Conservation (phyloP, 2,329 filamentous ascomycete genomes). For the Alternaria sp. region DNA sequence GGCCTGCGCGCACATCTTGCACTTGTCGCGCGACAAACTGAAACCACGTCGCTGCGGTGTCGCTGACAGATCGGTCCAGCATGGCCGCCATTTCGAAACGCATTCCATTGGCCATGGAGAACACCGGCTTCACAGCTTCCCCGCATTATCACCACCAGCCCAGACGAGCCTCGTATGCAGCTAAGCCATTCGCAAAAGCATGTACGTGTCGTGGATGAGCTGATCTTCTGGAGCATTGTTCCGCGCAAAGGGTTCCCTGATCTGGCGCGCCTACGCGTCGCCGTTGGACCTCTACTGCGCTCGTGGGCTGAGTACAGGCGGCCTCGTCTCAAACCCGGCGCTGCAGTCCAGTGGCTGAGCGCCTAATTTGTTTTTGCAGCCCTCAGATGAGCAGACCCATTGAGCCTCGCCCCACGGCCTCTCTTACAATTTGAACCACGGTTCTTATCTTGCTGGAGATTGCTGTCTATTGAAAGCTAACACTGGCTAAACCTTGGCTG, state of each 20-base stretch:
- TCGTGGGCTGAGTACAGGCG: constrained; percentile 7
- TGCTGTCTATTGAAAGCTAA: constrained; percentile 1
- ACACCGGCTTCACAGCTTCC: constrained; percentile 30
- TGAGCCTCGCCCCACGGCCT: constrained; percentile 7
- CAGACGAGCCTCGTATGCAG: constrained; percentile 18
- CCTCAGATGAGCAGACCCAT: constrained; percentile 18
- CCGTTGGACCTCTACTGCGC: background rate
- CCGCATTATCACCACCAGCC: constrained; percentile 34
- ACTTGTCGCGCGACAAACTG: constrained; percentile 3
- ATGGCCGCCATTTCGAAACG: constrained; percentile 4
- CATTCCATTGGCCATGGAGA: constrained; percentile 21
- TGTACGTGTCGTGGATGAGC: constrained; percentile 5
- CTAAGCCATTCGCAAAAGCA: constrained; percentile 22
- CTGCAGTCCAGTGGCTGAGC: constrained; percentile 22
- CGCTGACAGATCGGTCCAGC: constrained; percentile 3
- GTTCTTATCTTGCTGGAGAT: constrained; percentile 13
- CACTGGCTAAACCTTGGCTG: background rate
- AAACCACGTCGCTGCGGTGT: constrained; percentile 17
- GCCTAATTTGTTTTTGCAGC: constrained; percentile 19
- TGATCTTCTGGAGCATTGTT: constrained; percentile 4
- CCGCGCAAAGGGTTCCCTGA: background rate
- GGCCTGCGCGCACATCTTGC: background rate
- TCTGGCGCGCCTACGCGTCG: constrained; percentile 20
- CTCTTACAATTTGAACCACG: constrained; percentile 1
- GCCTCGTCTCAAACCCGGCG: constrained; percentile 4